phyloP scores from a whole-genome alignment of 2,329 filamentous ascomycete genomes.

The Nemania sp. region DNA sequence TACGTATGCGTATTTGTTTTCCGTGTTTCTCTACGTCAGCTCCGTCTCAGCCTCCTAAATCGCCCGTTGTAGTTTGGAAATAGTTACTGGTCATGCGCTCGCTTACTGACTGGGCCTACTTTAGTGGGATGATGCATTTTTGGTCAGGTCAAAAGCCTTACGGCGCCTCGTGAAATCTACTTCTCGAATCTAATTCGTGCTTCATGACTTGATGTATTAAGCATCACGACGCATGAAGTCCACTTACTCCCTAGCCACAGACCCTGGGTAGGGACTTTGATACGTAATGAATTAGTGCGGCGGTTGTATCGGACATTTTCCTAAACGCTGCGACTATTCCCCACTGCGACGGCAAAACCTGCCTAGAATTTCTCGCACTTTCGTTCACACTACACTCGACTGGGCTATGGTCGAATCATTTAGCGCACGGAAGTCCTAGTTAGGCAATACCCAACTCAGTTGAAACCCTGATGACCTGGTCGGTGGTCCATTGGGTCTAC shows the following conservation, averaged over 20 bases:
- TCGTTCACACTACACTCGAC: not conserved
- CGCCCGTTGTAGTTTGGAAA: not conserved
- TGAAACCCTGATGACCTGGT: slow-evolving; percentile 24
- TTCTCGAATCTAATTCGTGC: slow-evolving; percentile 6
- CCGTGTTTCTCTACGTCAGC: not conserved
- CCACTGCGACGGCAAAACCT: slow-evolving; percentile 22
- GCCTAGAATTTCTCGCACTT: slow-evolving; percentile 1
- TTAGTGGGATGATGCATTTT: slow-evolving; percentile 56
- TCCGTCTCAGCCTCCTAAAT: not conserved
- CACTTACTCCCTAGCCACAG: not conserved
- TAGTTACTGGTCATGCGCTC: not conserved
- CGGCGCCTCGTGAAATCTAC: too few species aligned
- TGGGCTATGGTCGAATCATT: slow-evolving; percentile 18
- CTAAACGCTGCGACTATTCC: not conserved
- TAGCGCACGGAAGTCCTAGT: slow-evolving; percentile 2
- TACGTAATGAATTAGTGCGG: not conserved
- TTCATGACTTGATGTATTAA: slow-evolving; percentile 5
- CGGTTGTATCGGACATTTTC: not conserved
- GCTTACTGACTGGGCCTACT: slow-evolving; percentile 11
- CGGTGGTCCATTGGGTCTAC: slow-evolving; percentile 1
- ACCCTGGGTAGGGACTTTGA: slow-evolving; percentile 1
- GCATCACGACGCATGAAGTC: slow-evolving; percentile 15
- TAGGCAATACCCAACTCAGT: slow-evolving; percentile 23
- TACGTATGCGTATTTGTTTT: slow-evolving; percentile 26
- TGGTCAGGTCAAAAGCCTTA: slow-evolving; percentile 58